phyloP scores from a whole-genome alignment of 352 stramenopile genomes.

The Phytophthora europaea region DNA sequence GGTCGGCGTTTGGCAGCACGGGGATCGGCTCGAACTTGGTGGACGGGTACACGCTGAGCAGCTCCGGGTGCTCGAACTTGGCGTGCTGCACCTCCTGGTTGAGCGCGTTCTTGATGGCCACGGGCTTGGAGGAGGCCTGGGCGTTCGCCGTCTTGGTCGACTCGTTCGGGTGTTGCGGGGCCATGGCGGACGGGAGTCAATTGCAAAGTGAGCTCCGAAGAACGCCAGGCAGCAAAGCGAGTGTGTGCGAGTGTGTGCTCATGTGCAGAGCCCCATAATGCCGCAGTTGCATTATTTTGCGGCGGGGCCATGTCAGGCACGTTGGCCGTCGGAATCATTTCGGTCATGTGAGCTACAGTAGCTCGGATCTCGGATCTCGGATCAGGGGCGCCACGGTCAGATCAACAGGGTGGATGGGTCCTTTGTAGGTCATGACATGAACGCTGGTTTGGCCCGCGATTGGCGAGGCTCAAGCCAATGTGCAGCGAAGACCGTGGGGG shows the following conservation, averaged over 20 bases:
- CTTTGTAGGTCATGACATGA: background rate
- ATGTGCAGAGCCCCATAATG: background rate
- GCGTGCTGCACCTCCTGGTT: conserved; percentile 2
- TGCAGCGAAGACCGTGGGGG: background rate
- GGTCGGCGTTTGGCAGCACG: background rate
- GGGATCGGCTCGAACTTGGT: conserved; percentile 5
- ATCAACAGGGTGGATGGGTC: background rate
- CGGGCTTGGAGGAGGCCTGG: background rate
- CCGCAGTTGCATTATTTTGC: conserved; percentile 5
- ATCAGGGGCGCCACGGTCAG: background rate
- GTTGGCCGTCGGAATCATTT: background rate
- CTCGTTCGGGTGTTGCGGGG: conserved; percentile 4
- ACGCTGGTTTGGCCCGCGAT: background rate
- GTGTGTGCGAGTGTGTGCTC: background rate
- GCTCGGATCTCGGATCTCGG: background rate
- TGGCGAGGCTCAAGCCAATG: background rate
- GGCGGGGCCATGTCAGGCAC: background rate
- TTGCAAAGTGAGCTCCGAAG: conserved; percentile 11
- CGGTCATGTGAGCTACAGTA: background rate
- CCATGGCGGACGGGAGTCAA: background rate
- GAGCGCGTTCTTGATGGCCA: background rate
- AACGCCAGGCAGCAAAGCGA: too few relatives aligned
- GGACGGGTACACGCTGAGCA: conserved; percentile 1
- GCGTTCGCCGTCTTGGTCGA: background rate
- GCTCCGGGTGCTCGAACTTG: conserved; percentile 6